A percentile compares a stretch with the other conserved stretches of the same genome.
Evolutionary conservation across 495 filamentous ascomycete species (phyloP).

Genomic region (Neurospora sublineolata): DNA sequence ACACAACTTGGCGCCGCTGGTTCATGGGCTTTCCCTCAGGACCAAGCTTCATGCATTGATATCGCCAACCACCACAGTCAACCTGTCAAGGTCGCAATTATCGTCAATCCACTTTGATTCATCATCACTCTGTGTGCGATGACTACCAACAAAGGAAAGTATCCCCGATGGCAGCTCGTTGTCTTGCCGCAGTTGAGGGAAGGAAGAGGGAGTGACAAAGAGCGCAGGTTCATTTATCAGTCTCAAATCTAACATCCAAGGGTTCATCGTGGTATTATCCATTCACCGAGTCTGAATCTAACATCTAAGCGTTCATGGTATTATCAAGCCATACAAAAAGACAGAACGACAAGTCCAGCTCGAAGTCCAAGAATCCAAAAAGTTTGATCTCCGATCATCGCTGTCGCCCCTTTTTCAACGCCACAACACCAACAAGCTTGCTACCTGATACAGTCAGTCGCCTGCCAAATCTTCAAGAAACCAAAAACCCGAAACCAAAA

Average conservation of each 20-base stretch:
- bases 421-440: background rate
- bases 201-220: too few relatives aligned
- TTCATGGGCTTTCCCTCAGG: background rate
- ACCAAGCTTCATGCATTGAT: background rate
- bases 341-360: background rate
- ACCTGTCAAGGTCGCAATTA: background rate
- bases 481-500: background rate
- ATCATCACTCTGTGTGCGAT: too few relatives aligned
- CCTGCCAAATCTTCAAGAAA: background rate
- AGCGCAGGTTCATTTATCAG: too few relatives aligned
- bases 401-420: background rate
- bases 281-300: background rate
- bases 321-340: background rate
- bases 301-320: background rate
- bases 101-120: background rate
- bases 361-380: background rate
- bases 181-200: too few relatives aligned
- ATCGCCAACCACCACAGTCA: background rate
- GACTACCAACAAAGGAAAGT: too few relatives aligned
- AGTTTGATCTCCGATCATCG: background rate
- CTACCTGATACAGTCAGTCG: background rate
- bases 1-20: background rate
- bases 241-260: background rate
- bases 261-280: background rate
- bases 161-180: too few relatives aligned